Conservation (phyloP, 768 basidiomycete species). For the Collybia mongolica region DNA sequence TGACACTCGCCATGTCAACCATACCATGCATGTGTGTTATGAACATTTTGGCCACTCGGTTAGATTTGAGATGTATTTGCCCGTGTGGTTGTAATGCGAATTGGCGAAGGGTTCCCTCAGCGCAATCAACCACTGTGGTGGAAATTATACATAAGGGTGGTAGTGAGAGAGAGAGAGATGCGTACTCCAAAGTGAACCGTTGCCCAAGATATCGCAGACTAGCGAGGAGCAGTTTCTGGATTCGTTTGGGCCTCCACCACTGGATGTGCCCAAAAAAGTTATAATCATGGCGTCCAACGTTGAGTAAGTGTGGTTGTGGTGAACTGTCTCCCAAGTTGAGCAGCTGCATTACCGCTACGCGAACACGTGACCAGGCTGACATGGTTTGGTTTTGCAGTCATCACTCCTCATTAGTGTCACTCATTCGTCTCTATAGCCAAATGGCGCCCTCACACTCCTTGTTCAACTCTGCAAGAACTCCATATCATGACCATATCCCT, state of each 20-base stretch:
- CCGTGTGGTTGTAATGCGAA: conserved; percentile 51
- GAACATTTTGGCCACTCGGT: conserved; percentile 66
- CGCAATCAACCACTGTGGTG: conserved; percentile 71
- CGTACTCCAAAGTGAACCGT: conserved; percentile 70
- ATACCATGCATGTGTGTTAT: conserved; percentile 85
- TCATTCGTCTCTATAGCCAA: not conserved
- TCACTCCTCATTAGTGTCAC: not conserved
- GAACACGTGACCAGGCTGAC: conserved; percentile 15
- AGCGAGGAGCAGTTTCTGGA: conserved; percentile 79
- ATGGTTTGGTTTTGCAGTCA: conserved; percentile 1
- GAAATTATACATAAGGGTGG: not conserved
- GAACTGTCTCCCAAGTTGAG: no score
- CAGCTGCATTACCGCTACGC: not conserved
- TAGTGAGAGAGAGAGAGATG: conserved; percentile 3
- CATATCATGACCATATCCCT: conserved; percentile 4
- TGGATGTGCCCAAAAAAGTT: conserved; percentile 75
- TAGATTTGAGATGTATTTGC: conserved; percentile 35
- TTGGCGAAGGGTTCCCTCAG: conserved; percentile 76
- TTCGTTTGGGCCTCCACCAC: conserved; percentile 72
- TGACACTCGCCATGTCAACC: conserved; percentile 6
- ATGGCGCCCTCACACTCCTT: conserved; percentile 15
- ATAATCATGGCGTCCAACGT: conserved; percentile 44
- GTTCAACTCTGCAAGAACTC: conserved; percentile 1
- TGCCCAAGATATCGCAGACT: conserved; percentile 53
- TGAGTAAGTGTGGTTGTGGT: not conserved